Conservation (phyloP, 306 rosid species). For the Oxytropis ochrocephala region DNA sequence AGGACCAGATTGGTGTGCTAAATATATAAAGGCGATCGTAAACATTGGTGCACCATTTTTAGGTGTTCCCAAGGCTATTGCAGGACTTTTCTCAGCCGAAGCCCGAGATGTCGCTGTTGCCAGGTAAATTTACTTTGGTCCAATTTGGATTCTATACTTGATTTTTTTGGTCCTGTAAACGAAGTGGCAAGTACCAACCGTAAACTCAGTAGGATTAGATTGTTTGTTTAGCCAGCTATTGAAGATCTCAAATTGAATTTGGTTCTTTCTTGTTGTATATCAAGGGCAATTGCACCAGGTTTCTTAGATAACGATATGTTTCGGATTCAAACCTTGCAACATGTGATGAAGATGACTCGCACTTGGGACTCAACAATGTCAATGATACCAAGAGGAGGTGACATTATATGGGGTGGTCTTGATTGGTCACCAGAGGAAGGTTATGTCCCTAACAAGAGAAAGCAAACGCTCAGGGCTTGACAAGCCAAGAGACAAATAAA, state of each 20-base stretch:
- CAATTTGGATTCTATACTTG: too few species aligned
- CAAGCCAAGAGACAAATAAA: conserved; percentile 24
- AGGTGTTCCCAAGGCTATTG: conserved; percentile 79
- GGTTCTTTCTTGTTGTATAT: conserved; percentile 17
- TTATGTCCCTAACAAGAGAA: conserved; percentile 34
- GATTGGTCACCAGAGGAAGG: conserved; percentile 88
- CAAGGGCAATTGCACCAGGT: conserved; percentile 76
- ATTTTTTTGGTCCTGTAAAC: too few species aligned
- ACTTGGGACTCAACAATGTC: conserved; percentile 93
- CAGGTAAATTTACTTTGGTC: conserved; percentile 36
- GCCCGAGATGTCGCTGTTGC: conserved; percentile 80
- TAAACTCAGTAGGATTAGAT: not conserved
- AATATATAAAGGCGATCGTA: conserved; percentile 66
- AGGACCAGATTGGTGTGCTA: conserved; percentile 82
- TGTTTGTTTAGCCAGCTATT: not conserved
- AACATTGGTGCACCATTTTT: conserved; percentile 87
- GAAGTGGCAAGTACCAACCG: too few species aligned
- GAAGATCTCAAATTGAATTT: conserved; percentile 5
- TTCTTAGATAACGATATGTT: conserved; percentile 74
- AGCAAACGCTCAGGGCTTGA: conserved; percentile 24
- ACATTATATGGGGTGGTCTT: conserved; percentile 78
- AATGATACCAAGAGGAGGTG: conserved; percentile 89
- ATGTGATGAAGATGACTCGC: conserved; percentile 79
- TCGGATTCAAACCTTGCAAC: conserved; percentile 76
- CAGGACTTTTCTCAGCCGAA: conserved; percentile 87